Evolutionary conservation across 116 monocot genomes (phyloP), one percentile per base, ranked within the genome.

Genomic region (Posidonia oceanica): DNA sequence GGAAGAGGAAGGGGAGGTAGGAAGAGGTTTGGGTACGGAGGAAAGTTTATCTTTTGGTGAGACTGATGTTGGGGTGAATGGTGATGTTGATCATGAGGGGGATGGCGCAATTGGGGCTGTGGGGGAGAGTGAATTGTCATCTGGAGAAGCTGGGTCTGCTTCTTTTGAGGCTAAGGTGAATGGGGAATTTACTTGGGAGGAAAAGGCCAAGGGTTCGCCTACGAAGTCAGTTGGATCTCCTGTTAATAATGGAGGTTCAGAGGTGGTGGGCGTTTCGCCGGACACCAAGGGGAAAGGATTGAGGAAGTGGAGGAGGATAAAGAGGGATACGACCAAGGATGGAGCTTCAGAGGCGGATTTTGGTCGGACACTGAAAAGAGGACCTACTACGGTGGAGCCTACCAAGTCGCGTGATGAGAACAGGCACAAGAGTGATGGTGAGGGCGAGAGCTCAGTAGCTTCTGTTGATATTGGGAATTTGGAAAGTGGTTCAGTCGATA

Each of bases 271-370:
- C 4, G 39, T 39, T 12, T 29, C 70, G 37, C 53, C 38, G 63
- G 18, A 55, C 23, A n/a, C 63, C 0, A 88, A 83, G 63, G 92
- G 86, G 13, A 72, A 61, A 61, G 88, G 85, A 23, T 73, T 92
- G 75, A 85, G 71, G 82, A 92, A 76, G 68, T 92, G 92, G 92
- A 79, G 88, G 76, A 86, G 92, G 70, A 78, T 86, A 12, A 81
- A 64, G 78, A 76, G 92, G 57, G 82, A 84, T 59, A 60, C 57
- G 70, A 75, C 17, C 55, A 83, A 84, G 51, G 80, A 80, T 36
- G 78, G 59, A 59, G 72, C 70, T n/a, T 23, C 17, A 10, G 54
- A 70, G 15, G 52, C 63, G 44, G 83, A 85, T 64, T 71, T 81
- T 16, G 59, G 62, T 13, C 53, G 67, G 29, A 69, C 78, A 59